Evolutionary conservation across 2,329 filamentous ascomycete species (phyloP).

Genomic region (Neonectria coccinea): DNA sequence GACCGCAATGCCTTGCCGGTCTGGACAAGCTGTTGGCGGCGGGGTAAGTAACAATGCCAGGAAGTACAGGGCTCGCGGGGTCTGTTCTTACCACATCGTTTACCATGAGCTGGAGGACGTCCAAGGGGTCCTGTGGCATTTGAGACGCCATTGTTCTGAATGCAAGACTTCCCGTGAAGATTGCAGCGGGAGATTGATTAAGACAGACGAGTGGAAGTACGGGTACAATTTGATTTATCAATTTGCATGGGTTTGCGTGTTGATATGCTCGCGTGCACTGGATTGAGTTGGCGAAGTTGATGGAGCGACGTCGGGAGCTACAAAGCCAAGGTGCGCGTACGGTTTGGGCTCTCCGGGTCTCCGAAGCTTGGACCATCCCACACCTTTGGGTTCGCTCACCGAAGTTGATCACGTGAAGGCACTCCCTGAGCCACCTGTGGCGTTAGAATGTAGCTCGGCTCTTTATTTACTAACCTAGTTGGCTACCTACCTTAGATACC

Average conservation of each 20-base stretch:
- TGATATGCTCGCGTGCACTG: slow-evolving; percentile 4
- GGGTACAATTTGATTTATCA: not conserved
- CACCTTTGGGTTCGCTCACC: slow-evolving; percentile 6
- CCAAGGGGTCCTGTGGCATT: slow-evolving; percentile 55
- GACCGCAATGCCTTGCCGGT: slow-evolving; percentile 68
- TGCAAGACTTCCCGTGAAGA: not conserved
- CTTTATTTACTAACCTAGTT: too few relatives aligned
- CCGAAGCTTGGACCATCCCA: slow-evolving; percentile 21
- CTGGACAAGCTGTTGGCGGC: slow-evolving; percentile 63
- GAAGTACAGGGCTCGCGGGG: not conserved
- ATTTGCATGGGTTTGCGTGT: slow-evolving; percentile 3
- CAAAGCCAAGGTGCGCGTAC: slow-evolving; percentile 17
- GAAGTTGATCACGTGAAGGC: slow-evolving; percentile 37
- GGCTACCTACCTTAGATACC: too few relatives aligned
- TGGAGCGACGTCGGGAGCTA: slow-evolving; percentile 28
- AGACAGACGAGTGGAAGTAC: not conserved
- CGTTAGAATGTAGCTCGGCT: too few relatives aligned
- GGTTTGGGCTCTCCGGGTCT: slow-evolving; percentile 15
- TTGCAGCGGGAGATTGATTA: not conserved
- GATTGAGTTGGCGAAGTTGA: slow-evolving; percentile 15
- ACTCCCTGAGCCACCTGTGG: too few relatives aligned
- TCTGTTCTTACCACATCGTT: slow-evolving; percentile 64
- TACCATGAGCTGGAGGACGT: slow-evolving; percentile 64
- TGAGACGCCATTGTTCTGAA: slow-evolving; percentile 48
- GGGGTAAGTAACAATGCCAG: slow-evolving; percentile 24